A percentile compares a stretch with the other conserved stretches of the same genome.
These are phyloP conservation scores for Stagonosporopsis chrysanthemi DNA, from an alignment of 2,329 filamentous ascomycete species.

Conservation along the genomic window DNA sequence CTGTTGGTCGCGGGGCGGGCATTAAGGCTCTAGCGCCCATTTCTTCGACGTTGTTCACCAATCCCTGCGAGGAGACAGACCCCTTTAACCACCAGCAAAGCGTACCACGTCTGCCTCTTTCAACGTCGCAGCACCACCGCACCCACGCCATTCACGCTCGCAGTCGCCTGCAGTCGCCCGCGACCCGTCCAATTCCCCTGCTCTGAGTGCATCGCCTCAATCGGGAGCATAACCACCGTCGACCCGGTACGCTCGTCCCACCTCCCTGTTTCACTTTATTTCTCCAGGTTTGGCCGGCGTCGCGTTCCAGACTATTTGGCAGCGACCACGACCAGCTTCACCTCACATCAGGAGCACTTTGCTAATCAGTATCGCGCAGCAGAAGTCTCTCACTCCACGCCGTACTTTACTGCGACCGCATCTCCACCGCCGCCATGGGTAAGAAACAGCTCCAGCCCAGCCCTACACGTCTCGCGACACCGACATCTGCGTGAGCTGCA, in stretches of 20 bases:
- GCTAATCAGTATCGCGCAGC: conserved; percentile 33
- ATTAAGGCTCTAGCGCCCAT: conserved; percentile 42
- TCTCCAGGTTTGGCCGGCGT: conserved; percentile 44
- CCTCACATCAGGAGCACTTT: conserved; percentile 20
- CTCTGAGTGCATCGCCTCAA: conserved; percentile 44
- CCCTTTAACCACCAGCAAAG: conserved; percentile 38
- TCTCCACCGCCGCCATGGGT: conserved; percentile 48
- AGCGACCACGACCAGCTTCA: conserved; percentile 29
- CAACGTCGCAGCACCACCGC: conserved; percentile 41
- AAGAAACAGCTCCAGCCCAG: conserved; percentile 36
- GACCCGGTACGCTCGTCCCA: conserved; percentile 44
- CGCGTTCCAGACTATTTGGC: conserved; percentile 44
- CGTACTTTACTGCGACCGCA: conserved; percentile 39
- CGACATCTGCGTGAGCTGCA: conserved; percentile 18
- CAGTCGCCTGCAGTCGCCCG: conserved; percentile 35
- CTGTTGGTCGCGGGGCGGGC: conserved; percentile 32
- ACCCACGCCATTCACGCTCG: conserved; percentile 39
- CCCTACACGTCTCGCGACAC: conserved; percentile 20
- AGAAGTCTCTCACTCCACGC: conserved; percentile 48
- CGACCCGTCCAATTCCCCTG: conserved; percentile 35
- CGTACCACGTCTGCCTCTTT: conserved; percentile 41
- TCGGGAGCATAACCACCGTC: conserved; percentile 47
- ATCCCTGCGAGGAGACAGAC: conserved; percentile 43
- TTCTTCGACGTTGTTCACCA: conserved; percentile 39
- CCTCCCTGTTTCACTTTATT: conserved; percentile 41